phyloP scores from a whole-genome alignment of 805 yeast genomes.

The Candida tammaniensis region DNA sequence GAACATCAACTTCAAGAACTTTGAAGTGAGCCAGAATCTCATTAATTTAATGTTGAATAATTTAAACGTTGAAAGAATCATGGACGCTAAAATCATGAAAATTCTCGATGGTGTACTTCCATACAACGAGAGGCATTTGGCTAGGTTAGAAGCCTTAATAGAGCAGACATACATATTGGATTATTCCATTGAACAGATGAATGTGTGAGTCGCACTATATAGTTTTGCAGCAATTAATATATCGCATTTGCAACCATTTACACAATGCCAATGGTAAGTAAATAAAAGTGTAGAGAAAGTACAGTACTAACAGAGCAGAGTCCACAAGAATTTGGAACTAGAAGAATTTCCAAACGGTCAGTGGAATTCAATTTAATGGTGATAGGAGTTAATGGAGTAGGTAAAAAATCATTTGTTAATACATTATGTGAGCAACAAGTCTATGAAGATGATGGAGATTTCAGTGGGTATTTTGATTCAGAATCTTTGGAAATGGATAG shows the following conservation, averaged over 20 bases:
- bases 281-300: neutral
- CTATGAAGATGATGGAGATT: constrained; percentile 7
- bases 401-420: constrained; percentile 75
- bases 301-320: constrained; percentile 6
- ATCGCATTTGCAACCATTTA: constrained; percentile 2
- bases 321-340: constrained; percentile 7
- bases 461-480: too few relatives aligned
- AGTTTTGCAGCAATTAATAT: constrained; percentile 4
- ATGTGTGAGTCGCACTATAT: constrained; percentile 13
- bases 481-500: neutral
- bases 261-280: constrained; percentile 8
- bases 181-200: constrained; percentile 79
- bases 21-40: constrained; percentile 75
- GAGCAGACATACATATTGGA: constrained; percentile 87
- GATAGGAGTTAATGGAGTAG: constrained; percentile 43
- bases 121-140: constrained; percentile 82
- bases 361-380: constrained; percentile 24
- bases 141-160: constrained; percentile 71
- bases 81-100: constrained; percentile 63
- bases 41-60: constrained; percentile 60
- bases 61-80: constrained; percentile 53
- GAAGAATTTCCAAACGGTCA: constrained; percentile 10
- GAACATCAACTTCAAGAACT: constrained; percentile 86
- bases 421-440: constrained; percentile 55
- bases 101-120: constrained; percentile 78